phyloP scores from a whole-genome alignment of 2,329 filamentous ascomycete species.

The Mariannaea sp. region DNA sequence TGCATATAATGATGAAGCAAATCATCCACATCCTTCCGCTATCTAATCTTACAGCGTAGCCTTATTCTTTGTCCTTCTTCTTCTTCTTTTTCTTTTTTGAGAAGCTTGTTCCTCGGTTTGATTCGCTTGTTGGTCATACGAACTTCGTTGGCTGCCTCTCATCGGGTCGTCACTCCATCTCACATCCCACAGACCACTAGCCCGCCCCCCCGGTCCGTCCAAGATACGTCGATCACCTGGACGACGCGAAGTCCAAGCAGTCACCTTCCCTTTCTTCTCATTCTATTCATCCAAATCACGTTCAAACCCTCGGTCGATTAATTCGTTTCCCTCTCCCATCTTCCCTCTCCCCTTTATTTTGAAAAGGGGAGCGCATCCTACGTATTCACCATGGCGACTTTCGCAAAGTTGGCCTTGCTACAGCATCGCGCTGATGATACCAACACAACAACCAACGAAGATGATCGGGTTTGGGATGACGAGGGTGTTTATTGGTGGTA shows the following conservation, averaged over 20 bases:
- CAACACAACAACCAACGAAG: neutral
- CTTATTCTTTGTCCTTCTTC: neutral
- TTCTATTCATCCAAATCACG: too few relatives aligned
- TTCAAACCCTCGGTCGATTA: too few relatives aligned
- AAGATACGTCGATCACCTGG: slow-evolving; percentile 4
- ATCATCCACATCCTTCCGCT: too few relatives aligned
- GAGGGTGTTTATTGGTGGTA: slow-evolving; percentile 39
- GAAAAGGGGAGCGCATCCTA: neutral
- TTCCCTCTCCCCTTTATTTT: neutral
- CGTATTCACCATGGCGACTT: slow-evolving; percentile 23
- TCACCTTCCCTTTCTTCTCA: neutral
- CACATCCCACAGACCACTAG: neutral
- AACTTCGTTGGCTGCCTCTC: slow-evolving; percentile 5
- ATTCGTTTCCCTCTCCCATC: neutral
- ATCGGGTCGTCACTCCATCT: neutral
- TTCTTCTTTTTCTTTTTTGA: neutral
- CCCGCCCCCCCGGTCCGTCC: neutral
- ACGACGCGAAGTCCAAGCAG: neutral
- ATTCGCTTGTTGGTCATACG: slow-evolving; percentile 10
- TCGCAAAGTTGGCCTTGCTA: slow-evolving; percentile 24
- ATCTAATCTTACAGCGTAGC: neutral
- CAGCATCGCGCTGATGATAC: slow-evolving; percentile 26
- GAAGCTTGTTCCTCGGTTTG: too few relatives aligned
- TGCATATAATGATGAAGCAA: too few relatives aligned
- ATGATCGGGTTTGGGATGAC: slow-evolving; percentile 17